Base-by-base conservation (phyloP, 805 yeast species). In the Zygosaccharomyces bailii region DNA sequence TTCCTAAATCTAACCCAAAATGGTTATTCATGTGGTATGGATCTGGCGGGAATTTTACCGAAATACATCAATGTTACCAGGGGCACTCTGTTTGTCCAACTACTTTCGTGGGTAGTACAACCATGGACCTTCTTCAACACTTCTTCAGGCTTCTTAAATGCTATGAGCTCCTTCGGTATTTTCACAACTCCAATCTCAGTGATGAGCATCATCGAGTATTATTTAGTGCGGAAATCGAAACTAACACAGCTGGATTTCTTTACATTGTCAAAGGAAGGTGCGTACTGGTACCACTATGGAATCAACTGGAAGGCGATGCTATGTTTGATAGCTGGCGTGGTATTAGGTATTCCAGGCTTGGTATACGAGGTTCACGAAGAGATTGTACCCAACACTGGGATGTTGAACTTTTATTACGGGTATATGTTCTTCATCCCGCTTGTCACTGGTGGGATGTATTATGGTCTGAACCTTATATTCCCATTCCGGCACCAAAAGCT, bases 41-140 rank as follows among this genome's bases (percentile, higher is more conserved):
- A 65, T 48, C 44, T 67, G 47, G 63, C 69, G 4, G 67, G 67
- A n/a, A 38, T 67, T 6, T 56, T 51, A 8, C 71, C 71, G 14
- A 59, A 55, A 44, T 65, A 55, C 35, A 60, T 68, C 37, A 61
- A 65, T 42, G 54, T 66, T 19, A 53, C 56, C 21, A 54, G 73
- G 39, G 74, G 75, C 13, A 65, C 73, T 1, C 49, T 66, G 9
- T 38, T 65, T 29, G 59, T 61, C 2, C 65, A 69, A 18, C 42
- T 67, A 14, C 34, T 68, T 2, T 62, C 67, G n/a, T 68, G 71
- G 72, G 63, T 57, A 27, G 63, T 61, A 34, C 69, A 65, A 43
- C 73, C 73, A 2, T 69, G 72, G 73, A 55, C 54, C 6, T 66
- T 68, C 39, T 68, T 66, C 58, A 66, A 66, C 46, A 66, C 68